Evolutionary conservation across 352 stramenopile genomes (phyloP), one percentile per base, ranked within the genome.

Genomic region (Phytophthora agathidicida): DNA sequence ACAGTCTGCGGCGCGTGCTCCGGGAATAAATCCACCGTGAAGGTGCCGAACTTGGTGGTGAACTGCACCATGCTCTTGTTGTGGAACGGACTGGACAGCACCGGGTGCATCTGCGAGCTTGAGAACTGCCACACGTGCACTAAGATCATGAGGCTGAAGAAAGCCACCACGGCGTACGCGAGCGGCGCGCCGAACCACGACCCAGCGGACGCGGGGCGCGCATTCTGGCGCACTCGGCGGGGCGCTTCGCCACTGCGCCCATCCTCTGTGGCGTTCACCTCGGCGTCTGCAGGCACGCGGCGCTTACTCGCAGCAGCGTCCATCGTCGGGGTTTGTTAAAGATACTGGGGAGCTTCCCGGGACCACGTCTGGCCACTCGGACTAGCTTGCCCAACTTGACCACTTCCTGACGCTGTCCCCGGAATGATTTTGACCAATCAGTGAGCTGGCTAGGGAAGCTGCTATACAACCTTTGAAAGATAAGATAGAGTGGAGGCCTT

Each of bases 61-160:
- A 95, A 83, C 57, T 90, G 53, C 57, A 89, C 83, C 86, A 95
- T 93, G 26, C 69, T 85, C 61, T 91, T 88, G 55, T 92, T 91
- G 60, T 78, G 65, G 65, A 93, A 95, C 10, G 73, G 74, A 55
- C 77, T 70, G 7, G 69, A 64, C 28, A 93, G 72, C 39, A 79
- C 69, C 37, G 71, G 72, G 41, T 70, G 53, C 47, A 63, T 65
- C 31, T 67, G 37, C 10, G 45, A 63, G 37, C 60, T 73, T 35
- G 81, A 86, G 59, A 89, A 88, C 58, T 89, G 71, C 66, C 76
- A 89, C 45, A 89, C 70, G 60, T 84, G 79, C 53, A 81, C 70
- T 19, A 77, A 53, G 57, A 83, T 85, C 61, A 83, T 69, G 60
- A 89, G 43, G 36, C 65, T 54, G 50, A 88, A 85, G 51, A 88